Evolutionary conservation across 2,329 filamentous ascomycete species (phyloP), one percentile per base, ranked within the genome.

Genomic region (Rachicladosporium sp.): DNA sequence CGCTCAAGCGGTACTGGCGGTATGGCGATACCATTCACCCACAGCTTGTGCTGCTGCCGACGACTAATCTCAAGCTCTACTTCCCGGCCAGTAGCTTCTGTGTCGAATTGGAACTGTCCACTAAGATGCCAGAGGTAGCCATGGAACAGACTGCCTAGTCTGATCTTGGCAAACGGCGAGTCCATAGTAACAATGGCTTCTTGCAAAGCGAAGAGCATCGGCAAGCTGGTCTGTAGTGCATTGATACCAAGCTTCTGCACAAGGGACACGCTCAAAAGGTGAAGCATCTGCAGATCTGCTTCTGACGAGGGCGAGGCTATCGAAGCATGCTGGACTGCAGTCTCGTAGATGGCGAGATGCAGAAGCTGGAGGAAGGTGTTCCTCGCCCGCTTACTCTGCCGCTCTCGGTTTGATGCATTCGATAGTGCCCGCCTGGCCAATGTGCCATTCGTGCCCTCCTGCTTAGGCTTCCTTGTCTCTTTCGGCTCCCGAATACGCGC

Each of bases 271-370:
- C 94, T 70, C 8, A 95, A 69, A 3, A 86, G 68, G 54, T 94
- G 86, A 6, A 93, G 66, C 10, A 93, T 63, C 21, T 85, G 64
- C 23, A 93, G 72, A 45, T 91, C 82, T 33, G 73, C 79, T 32
- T 63, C 59, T 13, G 58, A 54, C 10, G 53, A 56, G 15, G 15
- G 15, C 15, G 15, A 19, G 15, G 15, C 15, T 19, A 19, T 19
- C 19, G 80, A 73, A 13, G 83, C 70, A 48, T 70, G 77, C 50
- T 91, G 81, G 13, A 89, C 64, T 6, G 84, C 82, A 49, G 83
- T 84, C 57, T 96, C 89, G 59, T 93, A 95, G n/a, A 91, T 73
- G 36, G 82, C 80, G 33, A 95, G 70, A 61, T 95, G 88, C 3
- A 96, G 67, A 3, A 93, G 68, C 39, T 85, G 76, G 36, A 95